Conservation (phyloP, 176 grass and related monocot genomes). For the Echinochloa phyllopogon region DNA sequence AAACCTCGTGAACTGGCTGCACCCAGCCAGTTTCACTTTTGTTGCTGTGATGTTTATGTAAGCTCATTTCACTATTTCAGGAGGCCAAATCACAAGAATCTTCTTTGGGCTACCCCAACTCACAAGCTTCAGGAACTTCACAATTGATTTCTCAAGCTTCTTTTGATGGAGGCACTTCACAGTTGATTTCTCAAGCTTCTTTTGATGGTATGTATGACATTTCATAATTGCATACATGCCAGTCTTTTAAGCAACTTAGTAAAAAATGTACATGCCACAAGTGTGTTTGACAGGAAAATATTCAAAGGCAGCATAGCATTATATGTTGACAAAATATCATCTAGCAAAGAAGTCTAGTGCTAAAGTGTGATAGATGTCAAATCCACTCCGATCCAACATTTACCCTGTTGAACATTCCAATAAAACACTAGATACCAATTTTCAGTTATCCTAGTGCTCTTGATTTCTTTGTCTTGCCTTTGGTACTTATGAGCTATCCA, state of each 20-base stretch:
- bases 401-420: neutral
- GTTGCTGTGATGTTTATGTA: conserved; percentile 38
- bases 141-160: conserved; percentile 68
- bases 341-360: conserved; percentile 1
- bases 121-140: conserved; percentile 59
- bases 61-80: conserved; percentile 58
- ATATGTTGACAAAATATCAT: conserved; percentile 14
- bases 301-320: neutral
- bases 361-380: conserved; percentile 5
- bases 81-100: conserved; percentile 54
- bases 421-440: neutral
- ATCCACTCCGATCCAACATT: conserved; percentile 1
- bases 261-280: neutral
- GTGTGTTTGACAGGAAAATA: neutral
- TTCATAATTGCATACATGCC: conserved; percentile 24
- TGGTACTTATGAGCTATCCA: neutral
- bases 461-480: conserved; percentile 8
- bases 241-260: conserved; percentile 16
- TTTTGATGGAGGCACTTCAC: conserved; percentile 60
- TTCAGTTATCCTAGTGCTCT: neutral
- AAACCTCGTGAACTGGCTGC: conserved; percentile 25
- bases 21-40: conserved; percentile 22
- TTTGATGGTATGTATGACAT: conserved; percentile 61
- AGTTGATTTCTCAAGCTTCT: conserved; percentile 66
- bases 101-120: conserved; percentile 49